Base-by-base conservation (phyloP, 2,329 filamentous ascomycete species). In the Claviceps pazoutovae region DNA sequence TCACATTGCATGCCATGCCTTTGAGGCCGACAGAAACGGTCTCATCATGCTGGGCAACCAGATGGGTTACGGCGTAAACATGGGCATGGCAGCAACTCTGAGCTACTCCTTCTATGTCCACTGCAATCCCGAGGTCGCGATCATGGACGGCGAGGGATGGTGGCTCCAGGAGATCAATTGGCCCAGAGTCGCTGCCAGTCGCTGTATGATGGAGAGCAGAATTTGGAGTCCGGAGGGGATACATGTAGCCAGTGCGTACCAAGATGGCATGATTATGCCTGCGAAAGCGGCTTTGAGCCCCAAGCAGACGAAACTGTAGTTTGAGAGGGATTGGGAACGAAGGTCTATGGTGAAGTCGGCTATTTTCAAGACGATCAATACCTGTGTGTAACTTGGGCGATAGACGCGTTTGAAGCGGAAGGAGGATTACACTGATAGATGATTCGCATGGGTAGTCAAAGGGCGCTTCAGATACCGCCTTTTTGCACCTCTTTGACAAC, bases 111-210 rank as follows among this genome's bases (percentile, higher is more conserved):
- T 78, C 53, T 74, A 75, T 17, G 64, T 79, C 5, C 76, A 79
- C 53, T 71, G 73, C 36, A 74, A 77, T 43, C 66, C 66, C 0
- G 66, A 70, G 4, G 70, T 74, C 44, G 68, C 73, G 0, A 67
- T 75, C 6, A 76, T 79, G 71, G 58, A 62, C 5, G 66, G 65
- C 3, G 63, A 67, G 3, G 65, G 65, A 13, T 79, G 76, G 75
- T 79, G 76, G 76, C 59, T 79, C 16, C 73, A 77, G 59, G 76
- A 79, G 59, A 66, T 66, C 1, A 68, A 59, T 36, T 78, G 75
- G 59, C 73, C 76, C 3, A 62, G 75, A 21, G 65, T 71, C 3
- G 70, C 64, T 21, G 69, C 71, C 2, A 74, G 74, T 0, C 64
- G 75, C 43, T 71, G 68, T 2, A 66, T 74, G 47, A 62, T 79